These are phyloP conservation scores for Rhamnella rubrinervis DNA, from an alignment of 331 rosid genomes.

Conservation along the genomic window DNA sequence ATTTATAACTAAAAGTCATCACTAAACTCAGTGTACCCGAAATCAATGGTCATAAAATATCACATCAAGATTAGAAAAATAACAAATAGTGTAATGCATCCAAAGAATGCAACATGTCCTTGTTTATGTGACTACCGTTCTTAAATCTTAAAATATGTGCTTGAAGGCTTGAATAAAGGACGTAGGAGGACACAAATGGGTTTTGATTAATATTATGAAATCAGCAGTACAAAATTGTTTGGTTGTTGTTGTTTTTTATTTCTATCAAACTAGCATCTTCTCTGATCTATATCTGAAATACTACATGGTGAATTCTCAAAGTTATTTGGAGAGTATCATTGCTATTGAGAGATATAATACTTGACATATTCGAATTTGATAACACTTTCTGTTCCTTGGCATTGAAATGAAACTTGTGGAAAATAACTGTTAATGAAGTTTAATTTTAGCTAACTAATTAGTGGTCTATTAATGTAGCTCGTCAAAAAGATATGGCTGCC, in stretches of 20 bases:
- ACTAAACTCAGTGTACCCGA: background rate
- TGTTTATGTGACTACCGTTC: too few species aligned
- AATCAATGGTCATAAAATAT: background rate
- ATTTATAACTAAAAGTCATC: background rate
- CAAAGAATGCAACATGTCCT: too few species aligned
- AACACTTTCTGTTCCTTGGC: too few species aligned
- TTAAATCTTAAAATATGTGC: too few species aligned
- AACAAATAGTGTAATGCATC: background rate
- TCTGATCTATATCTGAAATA: background rate
- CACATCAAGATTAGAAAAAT: background rate
- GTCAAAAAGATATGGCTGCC: conserved; percentile 81
- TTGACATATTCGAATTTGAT: too few species aligned
- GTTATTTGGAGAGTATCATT: too few species aligned
- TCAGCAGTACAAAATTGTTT: too few species aligned
- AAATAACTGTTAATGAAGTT: background rate
- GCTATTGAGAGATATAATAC: too few species aligned
- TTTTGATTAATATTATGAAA: too few species aligned
- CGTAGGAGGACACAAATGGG: too few species aligned
- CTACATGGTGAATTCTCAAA: too few species aligned
- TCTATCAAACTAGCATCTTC: background rate
- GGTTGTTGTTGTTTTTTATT: background rate
- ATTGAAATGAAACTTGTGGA: background rate
- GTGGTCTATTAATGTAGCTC: conserved; percentile 53
- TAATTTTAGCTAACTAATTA: conserved; percentile 9
- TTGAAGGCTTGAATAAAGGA: too few species aligned